A percentile compares a stretch with the other conserved stretches of the same genome.
Evolutionary conservation across 495 filamentous ascomycete genomes (phyloP).

Genomic region (Trichoderma gamsii): DNA sequence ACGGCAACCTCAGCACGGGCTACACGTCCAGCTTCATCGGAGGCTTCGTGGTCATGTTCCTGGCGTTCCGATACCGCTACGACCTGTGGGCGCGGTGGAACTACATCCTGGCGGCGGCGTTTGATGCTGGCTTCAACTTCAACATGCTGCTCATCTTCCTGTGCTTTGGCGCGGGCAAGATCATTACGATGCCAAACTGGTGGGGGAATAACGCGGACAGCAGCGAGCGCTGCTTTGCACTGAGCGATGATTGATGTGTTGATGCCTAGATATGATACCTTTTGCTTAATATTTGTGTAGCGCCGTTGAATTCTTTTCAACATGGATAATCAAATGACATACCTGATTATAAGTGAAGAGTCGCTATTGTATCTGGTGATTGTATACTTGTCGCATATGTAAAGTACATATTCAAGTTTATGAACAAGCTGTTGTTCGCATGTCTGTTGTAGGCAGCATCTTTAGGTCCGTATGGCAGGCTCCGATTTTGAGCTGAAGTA

Average conservation of each 20-base stretch:
- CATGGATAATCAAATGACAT: neutral
- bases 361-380: no score
- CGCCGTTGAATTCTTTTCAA: neutral
- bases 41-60: slow-evolving; percentile 52
- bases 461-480: no score
- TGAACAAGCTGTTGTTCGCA: neutral
- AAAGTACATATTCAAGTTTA: no score
- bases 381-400: no score
- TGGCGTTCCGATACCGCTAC: slow-evolving; percentile 45
- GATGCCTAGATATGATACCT: slow-evolving; percentile 8
- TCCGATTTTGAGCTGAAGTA: no score
- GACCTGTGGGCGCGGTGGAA: slow-evolving; percentile 53
- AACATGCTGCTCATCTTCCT: slow-evolving; percentile 53
- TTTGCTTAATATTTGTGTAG: neutral
- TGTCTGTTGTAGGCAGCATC: no score
- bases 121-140: slow-evolving; percentile 53
- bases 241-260: slow-evolving; percentile 17
- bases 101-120: slow-evolving; percentile 50
- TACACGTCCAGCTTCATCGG: slow-evolving; percentile 51
- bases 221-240: slow-evolving; percentile 34
- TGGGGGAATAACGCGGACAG: slow-evolving; percentile 45
- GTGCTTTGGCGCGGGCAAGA: slow-evolving; percentile 47
- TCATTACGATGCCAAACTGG: slow-evolving; percentile 51
- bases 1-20: slow-evolving; percentile 47
- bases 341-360: no score